Base-by-base conservation (phyloP, 352 stramenopile species). In the Thalassiosira mediterranea region DNA sequence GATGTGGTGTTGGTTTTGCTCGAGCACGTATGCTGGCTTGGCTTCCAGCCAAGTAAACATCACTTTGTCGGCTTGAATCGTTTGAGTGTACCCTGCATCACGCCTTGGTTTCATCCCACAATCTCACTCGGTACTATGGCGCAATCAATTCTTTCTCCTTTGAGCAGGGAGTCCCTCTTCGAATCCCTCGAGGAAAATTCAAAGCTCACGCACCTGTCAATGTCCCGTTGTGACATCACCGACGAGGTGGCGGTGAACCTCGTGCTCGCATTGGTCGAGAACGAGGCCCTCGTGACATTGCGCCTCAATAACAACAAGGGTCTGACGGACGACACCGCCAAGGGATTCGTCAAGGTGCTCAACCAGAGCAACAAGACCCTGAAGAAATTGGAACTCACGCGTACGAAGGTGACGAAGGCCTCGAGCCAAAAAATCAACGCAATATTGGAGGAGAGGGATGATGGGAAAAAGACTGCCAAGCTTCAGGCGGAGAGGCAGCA, bases 251-350 rank as follows among this genome's bases (percentile, higher is more conserved):
- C 21, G 0, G 26, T 71, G 4, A 0, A 7, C 44, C 29, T 84
- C 21, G 48, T 77, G 2, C 57, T 84, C 1, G 58, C 76, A 5
- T 42, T 80, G n/a, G 76, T 84, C 10, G 76, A 80, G 31, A 84
- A 84, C 54, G 64, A 79, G 31, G 71, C 64, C 0, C 19, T 81
- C 4, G 44, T 42, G 26, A 61, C 62, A 3, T 51, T 81, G 13
- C 52, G 74, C 52, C 21, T 84, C 11, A 66, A 40, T 2, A 51
- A 49, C 37, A 80, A 80, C 51, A 37, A 19, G 21, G 53, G 25
- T 8, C 31, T 80, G n/a, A 68, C 58, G 10, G 48, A 73, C 34
- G 44, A 52, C 2, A 80, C 59, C 4, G 63, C 40, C 5, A 74
- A 72, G 29, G 21, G 26, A 4, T 37, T 84, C 0, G 23, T 66